Conservation (phyloP, 345 rosid species). For the Rhizophora apiculata region DNA sequence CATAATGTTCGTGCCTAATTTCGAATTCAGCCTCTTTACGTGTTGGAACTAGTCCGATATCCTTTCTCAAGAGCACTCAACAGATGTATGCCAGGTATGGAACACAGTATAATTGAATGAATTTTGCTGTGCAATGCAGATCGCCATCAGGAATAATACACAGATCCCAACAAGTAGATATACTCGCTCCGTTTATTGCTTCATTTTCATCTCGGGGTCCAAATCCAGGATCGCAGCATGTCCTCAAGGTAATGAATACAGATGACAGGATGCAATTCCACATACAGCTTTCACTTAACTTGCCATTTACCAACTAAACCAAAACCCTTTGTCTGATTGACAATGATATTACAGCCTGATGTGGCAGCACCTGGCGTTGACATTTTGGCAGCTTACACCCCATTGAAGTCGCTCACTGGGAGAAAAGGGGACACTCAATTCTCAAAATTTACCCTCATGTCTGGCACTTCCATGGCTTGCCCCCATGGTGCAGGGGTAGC, state of each 20-base stretch:
- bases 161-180: constrained; percentile 45
- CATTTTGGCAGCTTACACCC: constrained; percentile 87
- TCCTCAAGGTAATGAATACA: constrained; percentile 56
- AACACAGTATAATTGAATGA: too few relatives aligned
- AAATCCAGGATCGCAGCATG: constrained; percentile 57
- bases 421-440: constrained; percentile 71
- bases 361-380: constrained; percentile 82
- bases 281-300: background rate
- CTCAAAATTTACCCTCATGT: constrained; percentile 67
- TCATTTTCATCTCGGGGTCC: constrained; percentile 96
- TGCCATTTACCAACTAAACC: background rate
- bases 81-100: too few relatives aligned
- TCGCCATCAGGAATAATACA: constrained; percentile 67
- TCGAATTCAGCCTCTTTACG: background rate
- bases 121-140: constrained; percentile 28
- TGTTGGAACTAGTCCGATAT: too few relatives aligned
- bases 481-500: constrained; percentile 88
- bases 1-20: background rate
- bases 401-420: constrained; percentile 67
- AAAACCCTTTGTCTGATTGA: background rate
- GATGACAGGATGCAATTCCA: background rate
- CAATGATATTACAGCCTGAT: constrained; percentile 58
- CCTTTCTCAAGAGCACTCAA: too few relatives aligned
- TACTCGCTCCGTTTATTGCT: constrained; percentile 72
- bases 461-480: constrained; percentile 94